These are phyloP conservation scores for Aspergillus viridinutans DNA, from an alignment of 2,329 filamentous ascomycete species.

Conservation along the genomic window DNA sequence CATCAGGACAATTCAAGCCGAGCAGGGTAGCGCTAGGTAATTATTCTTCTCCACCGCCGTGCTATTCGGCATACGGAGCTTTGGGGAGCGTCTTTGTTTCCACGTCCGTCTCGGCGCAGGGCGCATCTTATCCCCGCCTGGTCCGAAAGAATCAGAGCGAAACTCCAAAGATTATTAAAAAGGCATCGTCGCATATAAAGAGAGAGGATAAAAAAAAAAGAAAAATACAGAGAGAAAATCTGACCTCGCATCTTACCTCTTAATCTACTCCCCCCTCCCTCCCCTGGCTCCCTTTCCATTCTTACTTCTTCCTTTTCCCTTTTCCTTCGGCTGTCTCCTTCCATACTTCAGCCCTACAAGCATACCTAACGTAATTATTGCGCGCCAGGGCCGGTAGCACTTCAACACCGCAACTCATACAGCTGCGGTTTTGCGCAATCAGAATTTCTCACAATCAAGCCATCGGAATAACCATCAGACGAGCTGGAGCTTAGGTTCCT, in stretches of 20 bases:
- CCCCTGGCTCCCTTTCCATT: background rate
- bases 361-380: constrained; percentile 1
- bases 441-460: background rate
- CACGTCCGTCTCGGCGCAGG: constrained; percentile 24
- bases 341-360: constrained; percentile 15
- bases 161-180: background rate
- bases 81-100: constrained; percentile 19
- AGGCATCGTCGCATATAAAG: background rate
- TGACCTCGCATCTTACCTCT: background rate
- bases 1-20: background rate
- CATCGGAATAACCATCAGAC: background rate
- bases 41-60: background rate
- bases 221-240: background rate
- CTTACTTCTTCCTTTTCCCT: background rate
- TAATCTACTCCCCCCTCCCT: background rate
- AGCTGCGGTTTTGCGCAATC: background rate
- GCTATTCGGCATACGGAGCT: constrained; percentile 16
- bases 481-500: background rate
- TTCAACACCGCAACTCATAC: background rate
- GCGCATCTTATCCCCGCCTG: constrained; percentile 25
- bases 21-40: background rate
- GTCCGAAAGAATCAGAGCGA: constrained; percentile 20
- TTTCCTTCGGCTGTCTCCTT: background rate
- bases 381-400: background rate
- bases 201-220: constrained; percentile 3